phyloP scores from a whole-genome alignment of 805 yeast genomes.

The Komagataella mondaviorum region DNA sequence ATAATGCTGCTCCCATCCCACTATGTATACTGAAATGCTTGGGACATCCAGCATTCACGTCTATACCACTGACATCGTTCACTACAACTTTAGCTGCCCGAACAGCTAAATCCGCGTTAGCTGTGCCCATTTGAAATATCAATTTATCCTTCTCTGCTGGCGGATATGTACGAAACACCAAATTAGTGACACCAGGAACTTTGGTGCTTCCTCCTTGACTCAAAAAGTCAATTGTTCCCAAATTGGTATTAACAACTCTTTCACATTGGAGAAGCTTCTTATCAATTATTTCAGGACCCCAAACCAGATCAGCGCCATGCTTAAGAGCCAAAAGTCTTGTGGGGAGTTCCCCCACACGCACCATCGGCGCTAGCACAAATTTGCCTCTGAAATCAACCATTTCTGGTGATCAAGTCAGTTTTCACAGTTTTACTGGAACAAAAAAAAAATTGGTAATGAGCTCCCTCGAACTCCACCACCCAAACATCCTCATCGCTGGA shows the following conservation, averaged over 20 bases:
- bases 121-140: conserved; percentile 85
- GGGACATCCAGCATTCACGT: conserved; percentile 94
- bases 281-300: conserved; percentile 94
- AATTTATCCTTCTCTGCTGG: conserved; percentile 46
- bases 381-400: conserved; percentile 68
- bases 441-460: conserved; percentile 7
- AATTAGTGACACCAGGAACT: conserved; percentile 31
- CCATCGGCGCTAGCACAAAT: conserved; percentile 92
- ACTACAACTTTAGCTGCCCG: conserved; percentile 76
- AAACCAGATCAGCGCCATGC: conserved; percentile 88
- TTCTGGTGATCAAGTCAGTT: neutral
- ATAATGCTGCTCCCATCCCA: conserved; percentile 95
- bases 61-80: conserved; percentile 82
- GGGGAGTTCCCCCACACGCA: conserved; percentile 90
- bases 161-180: conserved; percentile 68
- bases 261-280: conserved; percentile 64
- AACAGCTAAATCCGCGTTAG: conserved; percentile 75
- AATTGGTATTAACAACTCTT: conserved; percentile 41
- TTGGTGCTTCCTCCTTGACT: conserved; percentile 24
- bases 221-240: conserved; percentile 51
- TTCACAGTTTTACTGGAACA: neutral
- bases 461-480: neutral
- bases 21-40: conserved; percentile 89
- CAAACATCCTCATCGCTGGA: neutral
- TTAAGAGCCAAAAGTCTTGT: conserved; percentile 66